Base-by-base conservation (phyloP, 2,329 filamentous ascomycete species). In the Teratosphaeria destructans region DNA sequence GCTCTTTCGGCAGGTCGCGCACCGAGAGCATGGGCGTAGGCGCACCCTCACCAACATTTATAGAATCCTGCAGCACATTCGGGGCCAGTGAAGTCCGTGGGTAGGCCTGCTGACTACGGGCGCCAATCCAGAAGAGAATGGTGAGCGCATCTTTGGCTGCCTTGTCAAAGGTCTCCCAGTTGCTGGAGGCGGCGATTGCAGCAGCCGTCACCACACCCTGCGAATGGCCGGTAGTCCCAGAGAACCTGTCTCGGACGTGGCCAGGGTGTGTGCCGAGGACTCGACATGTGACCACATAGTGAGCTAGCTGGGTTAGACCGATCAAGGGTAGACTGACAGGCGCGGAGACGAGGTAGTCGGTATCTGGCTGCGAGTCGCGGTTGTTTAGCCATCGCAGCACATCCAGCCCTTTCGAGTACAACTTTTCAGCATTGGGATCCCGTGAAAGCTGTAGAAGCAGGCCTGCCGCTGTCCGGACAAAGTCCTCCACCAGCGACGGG, bases 1-100 rank as follows among this genome's bases (percentile, higher is more conserved):
- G 89, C 52, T 86, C 83, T 69, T 88, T 85, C 0, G 93, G 88
- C 32, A 99, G 84, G 71, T 99, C 94, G 56, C 94, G 90, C 66
- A 99, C 95, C 70, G 94, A 97, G 66, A 99, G 79, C 94, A 99
- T 99, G 52, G 94, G 95, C 1, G 94, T 97, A 1, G 95, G 94
- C 5, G 82, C 83, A n/a, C 95, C 95, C 77, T 99, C 94, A 57
- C 94, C 93, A 73, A 94, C 87, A 72, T 96, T 93, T 65, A 90
- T 82, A 1, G 94, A 96, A 76, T 99, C 94, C 72, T 93, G 90
- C 58, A 99, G 82, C 71, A 93, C 90, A 53, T 85, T 89, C 0
- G 94, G 95, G 3, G 92, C 90, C 69, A 99, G 82, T 37, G 94
- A 97, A 3, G 94, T 99, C 67, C 89, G 86, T 47, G 94, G 95